phyloP scores from a whole-genome alignment of 2,329 filamentous ascomycete genomes.

The Alternaria alternata region DNA sequence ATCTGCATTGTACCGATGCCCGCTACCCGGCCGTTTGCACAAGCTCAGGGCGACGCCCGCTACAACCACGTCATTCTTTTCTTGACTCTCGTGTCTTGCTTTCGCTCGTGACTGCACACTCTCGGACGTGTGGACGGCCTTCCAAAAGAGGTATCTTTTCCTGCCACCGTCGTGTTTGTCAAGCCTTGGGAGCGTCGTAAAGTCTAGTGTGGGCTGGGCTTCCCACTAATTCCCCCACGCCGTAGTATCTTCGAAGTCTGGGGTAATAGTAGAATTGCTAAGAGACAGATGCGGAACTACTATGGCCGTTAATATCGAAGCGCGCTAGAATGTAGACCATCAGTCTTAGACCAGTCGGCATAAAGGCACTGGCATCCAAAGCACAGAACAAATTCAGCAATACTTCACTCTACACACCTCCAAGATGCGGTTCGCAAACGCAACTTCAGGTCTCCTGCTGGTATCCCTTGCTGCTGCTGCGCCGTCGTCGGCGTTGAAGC shows the following conservation, averaged over 20 bases:
- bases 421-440: not conserved
- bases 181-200: not conserved
- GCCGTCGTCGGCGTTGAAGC: conserved; percentile 20
- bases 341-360: not conserved
- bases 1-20: conserved; percentile 41
- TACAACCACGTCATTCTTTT: not conserved
- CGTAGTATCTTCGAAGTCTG: not conserved
- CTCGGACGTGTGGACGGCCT: not conserved
- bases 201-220: not conserved
- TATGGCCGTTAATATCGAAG: not conserved
- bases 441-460: conserved; percentile 21
- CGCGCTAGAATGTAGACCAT: not conserved
- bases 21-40: conserved; percentile 17
- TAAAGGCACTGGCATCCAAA: not conserved
- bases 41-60: conserved; percentile 11
- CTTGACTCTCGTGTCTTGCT: not conserved
- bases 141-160: conserved; percentile 9
- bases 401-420: not conserved
- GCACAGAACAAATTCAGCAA: not conserved
- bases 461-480: conserved; percentile 21
- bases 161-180: not conserved
- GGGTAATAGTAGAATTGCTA: not conserved
- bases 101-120: not conserved
- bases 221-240: not conserved
- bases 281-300: not conserved